Base-by-base conservation (phyloP, 331 rosid genomes). In the Saraca asoca region DNA sequence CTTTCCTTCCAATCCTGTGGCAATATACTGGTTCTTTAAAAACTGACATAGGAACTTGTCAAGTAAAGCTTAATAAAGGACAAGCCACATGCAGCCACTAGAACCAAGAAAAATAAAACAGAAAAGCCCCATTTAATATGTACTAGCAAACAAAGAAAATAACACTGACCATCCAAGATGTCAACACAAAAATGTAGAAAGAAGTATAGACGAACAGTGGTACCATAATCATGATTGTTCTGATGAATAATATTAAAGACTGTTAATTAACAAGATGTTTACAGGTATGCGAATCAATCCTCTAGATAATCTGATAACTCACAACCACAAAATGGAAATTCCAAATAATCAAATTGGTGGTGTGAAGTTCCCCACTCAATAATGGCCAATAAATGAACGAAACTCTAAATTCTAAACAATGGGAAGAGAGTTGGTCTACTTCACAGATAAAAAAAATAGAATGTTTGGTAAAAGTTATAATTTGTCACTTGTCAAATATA, bases 361-460 rank as follows among this genome's bases (percentile, higher is more conserved):
- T 50, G 56, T 5, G 24, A 24, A 16, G 62, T 69, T 64, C 31
- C 51, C 46, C 70, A 14, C 17, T 41, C 16, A 43, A 63, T 18
- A 14, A 66, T 16, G 62, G 17, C 56, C 12, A 44, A 35, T 48
- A 48, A 37, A 55, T 56, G 41, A 16, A 50, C 20, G 48, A 38
- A n/a, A 38, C 13, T 76, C 19, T 55, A 59, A 20, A 50, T 24
- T 24, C 31, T 24, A 42, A 16, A 19, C 53, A 64, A 10, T 42
- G 7, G 16, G 29, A 20, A 14, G 13, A 15, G 14, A 50, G 6
- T 4, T 57, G 46, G 7, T 33, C 17, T 33, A 34, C 4, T 69
- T 56, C 58, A 43, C 19, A 52, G 0, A 39, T 13, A 58, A 31
- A 34, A 12, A 12, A 43, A 68, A 24, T 24, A 24, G 31, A 24